Evolutionary conservation across 768 basidiomycete genomes (phyloP), one percentile per base, ranked within the genome.

Genomic region (Naganishia vishniacii): DNA sequence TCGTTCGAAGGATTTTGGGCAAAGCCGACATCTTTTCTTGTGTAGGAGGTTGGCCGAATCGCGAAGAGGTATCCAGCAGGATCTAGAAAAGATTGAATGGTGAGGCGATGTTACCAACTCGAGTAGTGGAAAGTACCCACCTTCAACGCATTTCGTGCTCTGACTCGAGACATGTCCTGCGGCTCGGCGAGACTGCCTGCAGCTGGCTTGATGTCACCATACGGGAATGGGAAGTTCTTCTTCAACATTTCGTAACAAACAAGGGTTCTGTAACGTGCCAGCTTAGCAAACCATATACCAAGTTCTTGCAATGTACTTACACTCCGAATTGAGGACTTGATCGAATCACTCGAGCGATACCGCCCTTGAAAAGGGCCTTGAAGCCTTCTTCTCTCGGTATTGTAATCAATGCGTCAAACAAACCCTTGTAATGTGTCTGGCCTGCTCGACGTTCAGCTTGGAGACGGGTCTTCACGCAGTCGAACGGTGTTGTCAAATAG

Each of bases 391-490:
- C 82, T 86, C 74, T 75, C 87, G 89, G 88, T 65, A 99, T 98
- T 78, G 88, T 94, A 34, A 83, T 80, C 72, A 97, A 89, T 20
- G 91, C 93, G 77, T 99, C 93, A 16, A 80, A 75, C 41, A 95
- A 77, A 47, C 95, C 94, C 75, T 88, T 89, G 81, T 99, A 99
- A 65, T 86, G 80, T 5, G 91, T 88, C 74, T 98, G 85, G 12
- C 95, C 95, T 72, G 88, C 86, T 68, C 87, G 83, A 45, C 91
- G 88, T 76, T 98, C 95, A 12, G 90, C 87, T 76, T 98, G 94
- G 69, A 98, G 80, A 48, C 93, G 84, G 16, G 95, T 98, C 83
- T 99, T 98, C 73, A 98, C 89, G 66, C 98, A 95, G 78, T 99
- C 89, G 70, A 88, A 88, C 44, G 91, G 91, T 9, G 91, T 93